Conservation (phyloP, 495 filamentous ascomycete species). For the Bryoglossum gracile region DNA sequence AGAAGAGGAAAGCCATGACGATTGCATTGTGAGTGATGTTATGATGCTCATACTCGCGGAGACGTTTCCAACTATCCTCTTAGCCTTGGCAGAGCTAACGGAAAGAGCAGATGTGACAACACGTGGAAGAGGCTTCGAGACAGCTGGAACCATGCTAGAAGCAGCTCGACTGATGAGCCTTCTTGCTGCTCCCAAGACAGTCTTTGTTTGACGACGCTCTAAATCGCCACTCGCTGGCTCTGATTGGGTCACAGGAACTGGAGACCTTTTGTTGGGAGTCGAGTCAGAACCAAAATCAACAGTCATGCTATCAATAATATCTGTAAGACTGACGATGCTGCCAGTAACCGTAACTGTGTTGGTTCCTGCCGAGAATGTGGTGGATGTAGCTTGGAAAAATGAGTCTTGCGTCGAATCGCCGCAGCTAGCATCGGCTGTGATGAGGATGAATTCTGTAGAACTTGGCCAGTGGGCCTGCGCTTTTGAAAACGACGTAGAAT, state of each 20-base stretch:
- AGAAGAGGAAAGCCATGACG: background rate
- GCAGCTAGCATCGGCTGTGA: conserved; percentile 14
- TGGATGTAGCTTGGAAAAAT: conserved; percentile 14
- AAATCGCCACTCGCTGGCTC: no score
- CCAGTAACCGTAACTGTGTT: conserved; percentile 9
- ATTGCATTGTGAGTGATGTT: background rate
- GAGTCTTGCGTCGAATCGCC: conserved; percentile 14
- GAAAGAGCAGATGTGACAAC: background rate
- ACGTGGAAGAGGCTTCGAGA: background rate
- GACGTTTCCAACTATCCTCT: background rate
- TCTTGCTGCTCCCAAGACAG: no score
- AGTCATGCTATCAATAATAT: conserved; percentile 11
- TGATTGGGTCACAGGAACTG: no score
- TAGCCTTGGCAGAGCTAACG: background rate
- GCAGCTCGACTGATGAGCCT: no score
- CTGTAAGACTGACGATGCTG: conserved; percentile 6
- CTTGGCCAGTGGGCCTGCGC: conserved; percentile 9
- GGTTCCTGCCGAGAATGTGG: conserved; percentile 1
- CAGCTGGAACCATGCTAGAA: no score
- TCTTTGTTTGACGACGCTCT: no score
- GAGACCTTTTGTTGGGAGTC: background rate
- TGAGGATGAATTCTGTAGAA: conserved; percentile 2
- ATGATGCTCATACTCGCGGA: background rate
- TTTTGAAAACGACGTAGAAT: background rate
- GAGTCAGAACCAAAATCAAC: conserved; percentile 16